Base-by-base conservation (phyloP, 306 rosid genomes). In the Malus asiatica region DNA sequence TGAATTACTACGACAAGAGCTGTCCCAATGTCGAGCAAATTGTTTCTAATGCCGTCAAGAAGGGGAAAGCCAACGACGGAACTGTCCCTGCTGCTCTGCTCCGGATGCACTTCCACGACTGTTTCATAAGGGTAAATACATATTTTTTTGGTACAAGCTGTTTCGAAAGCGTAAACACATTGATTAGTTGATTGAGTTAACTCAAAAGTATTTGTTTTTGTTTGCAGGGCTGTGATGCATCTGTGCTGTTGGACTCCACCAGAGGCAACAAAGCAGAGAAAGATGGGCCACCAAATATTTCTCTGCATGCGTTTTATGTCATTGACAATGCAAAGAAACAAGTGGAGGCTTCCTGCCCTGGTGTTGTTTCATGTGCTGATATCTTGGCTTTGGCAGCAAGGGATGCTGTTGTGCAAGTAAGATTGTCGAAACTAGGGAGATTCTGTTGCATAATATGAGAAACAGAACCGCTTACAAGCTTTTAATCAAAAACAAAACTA, bases 11-110 rank as follows among this genome's bases (percentile, higher is more conserved):
- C 15, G 84, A 82, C 22, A 89, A 91, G 74, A 86, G 90, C 52
- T 94, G 98, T 76, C 98, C 97, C 9, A 64, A 81, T 33, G 78
- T 79, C 0, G 97, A 94, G 73, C 76, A 60, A 33, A 85, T 87
- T 4, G 81, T 81, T 22, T 23, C 84, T 30, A 44, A 80, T 29
- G 85, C 76, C 22, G 80, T 80, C 77, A 81, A 48, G 67, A 72
- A 72, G 51, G 90, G 83, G 1, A 58, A 53, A 3, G 63, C 74
- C 14, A 82, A 79, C 22, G 90, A 87, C 77, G 75, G 78, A 70
- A 84, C 90, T 77, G 83, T 87, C 68, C 86, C 88, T 4, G 90
- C 90, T 4, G 84, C 85, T 13, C 84, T 87, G 14, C 85, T 87
- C 58, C 78, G 90, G 75, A 77, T 87, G 88, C 90, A 87, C 71